A percentile compares a stretch with the other conserved stretches of the same genome.
phyloP scores from a whole-genome alignment of 2,329 filamentous ascomycete species.

The Phaeomoniella chlamydospora region DNA sequence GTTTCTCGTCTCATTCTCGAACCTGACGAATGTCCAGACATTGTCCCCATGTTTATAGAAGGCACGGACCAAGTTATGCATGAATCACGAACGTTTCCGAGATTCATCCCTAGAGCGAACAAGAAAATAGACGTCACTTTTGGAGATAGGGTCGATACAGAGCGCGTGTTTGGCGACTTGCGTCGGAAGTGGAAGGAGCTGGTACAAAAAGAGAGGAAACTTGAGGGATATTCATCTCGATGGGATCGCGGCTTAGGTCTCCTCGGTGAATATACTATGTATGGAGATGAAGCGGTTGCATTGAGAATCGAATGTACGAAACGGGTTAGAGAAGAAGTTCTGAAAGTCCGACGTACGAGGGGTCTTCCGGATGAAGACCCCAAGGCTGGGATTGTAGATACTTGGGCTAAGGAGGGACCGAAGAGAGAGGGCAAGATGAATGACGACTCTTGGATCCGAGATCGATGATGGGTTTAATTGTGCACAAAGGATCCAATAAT shows the following conservation, averaged over 20 bases:
- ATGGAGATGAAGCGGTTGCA: conserved; percentile 59
- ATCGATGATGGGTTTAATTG: conserved; percentile 33
- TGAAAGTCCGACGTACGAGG: conserved; percentile 57
- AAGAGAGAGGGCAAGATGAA: conserved; percentile 41
- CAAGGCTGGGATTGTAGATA: conserved; percentile 62
- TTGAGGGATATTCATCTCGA: conserved; percentile 13
- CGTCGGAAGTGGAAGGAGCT: conserved; percentile 60
- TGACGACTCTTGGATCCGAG: conserved; percentile 46
- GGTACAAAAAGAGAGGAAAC: conserved; percentile 35
- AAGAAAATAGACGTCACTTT: conserved; percentile 61
- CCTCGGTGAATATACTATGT: conserved; percentile 11
- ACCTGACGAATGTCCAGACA: conserved; percentile 68
- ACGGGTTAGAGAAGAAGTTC: conserved; percentile 63
- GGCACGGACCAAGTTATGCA: conserved; percentile 81
- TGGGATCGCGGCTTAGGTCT: background rate
- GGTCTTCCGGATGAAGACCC: conserved; percentile 72
- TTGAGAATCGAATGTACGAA: conserved; percentile 68
- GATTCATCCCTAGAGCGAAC: conserved; percentile 62
- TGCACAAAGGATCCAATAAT: no score
- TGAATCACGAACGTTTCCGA: conserved; percentile 64
- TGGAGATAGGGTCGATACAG: conserved; percentile 61
- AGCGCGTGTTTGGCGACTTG: conserved; percentile 63
- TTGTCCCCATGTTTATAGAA: conserved; percentile 90
- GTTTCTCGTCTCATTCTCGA: conserved; percentile 84
- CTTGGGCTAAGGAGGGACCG: conserved; percentile 51